A percentile compares a stretch with the other conserved stretches of the same genome.
Evolutionary conservation across 1,284 basidiomycete species (phyloP).

Genomic region (Singerocomus inundabilis): DNA sequence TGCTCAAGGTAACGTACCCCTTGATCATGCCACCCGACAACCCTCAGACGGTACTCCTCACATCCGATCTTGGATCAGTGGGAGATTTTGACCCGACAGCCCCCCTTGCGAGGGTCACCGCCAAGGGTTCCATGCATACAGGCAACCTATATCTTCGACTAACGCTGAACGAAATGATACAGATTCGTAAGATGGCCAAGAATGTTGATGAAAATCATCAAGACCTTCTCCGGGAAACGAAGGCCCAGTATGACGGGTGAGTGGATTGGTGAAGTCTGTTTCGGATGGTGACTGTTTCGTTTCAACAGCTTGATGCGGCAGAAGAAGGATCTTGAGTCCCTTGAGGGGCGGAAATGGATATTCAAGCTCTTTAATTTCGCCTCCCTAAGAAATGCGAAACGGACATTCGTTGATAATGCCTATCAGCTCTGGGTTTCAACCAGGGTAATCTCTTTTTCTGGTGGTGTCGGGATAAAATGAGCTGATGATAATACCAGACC

Average conservation of each 20-base stretch:
- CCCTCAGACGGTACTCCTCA: conserved; percentile 3
- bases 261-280: not conserved
- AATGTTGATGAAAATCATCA: not conserved
- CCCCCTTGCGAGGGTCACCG: too few relatives aligned
- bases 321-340: conserved; percentile 6
- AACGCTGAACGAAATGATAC: conserved; percentile 8
- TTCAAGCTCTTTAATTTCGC: too few relatives aligned
- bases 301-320: conserved; percentile 1
- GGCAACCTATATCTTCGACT: conserved; percentile 10
- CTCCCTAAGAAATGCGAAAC: too few relatives aligned
- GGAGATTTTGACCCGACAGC: too few relatives aligned
- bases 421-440: too few relatives aligned
- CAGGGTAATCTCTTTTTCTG: too few relatives aligned
- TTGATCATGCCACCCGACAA: conserved; percentile 10
- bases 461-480: too few relatives aligned
- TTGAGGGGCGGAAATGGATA: too few relatives aligned
- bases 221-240: conserved; percentile 4
- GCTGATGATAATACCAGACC: conserved; percentile 7
- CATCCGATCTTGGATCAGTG: conserved; percentile 5
- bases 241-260: conserved; percentile 10
- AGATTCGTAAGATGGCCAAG: conserved; percentile 1
- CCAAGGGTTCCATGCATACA: not conserved
- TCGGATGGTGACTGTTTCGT: not conserved
- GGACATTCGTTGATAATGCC: too few relatives aligned
- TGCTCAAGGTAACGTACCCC: not conserved